phyloP scores from a whole-genome alignment of 169 alveolate species.

The Neospora caninum region DNA sequence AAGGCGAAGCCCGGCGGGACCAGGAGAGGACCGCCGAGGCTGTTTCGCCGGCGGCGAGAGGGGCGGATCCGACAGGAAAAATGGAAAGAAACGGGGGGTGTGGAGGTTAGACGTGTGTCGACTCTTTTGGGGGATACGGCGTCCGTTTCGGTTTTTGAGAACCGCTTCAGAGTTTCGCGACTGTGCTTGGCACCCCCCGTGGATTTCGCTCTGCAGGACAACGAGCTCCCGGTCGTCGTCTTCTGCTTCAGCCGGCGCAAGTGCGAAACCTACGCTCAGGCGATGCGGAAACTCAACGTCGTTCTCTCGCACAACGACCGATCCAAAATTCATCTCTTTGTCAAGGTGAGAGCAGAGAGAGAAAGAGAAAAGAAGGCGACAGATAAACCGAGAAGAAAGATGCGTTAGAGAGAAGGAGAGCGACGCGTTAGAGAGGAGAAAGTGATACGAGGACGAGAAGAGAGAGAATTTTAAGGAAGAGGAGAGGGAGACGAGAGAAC shows the following conservation, averaged over 20 bases:
- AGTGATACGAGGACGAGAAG: not conserved
- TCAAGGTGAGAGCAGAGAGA: slow-evolving; percentile 65
- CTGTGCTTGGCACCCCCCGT: not conserved
- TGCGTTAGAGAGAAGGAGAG: not conserved
- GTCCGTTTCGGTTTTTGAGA: too few relatives aligned
- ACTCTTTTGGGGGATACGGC: too few relatives aligned
- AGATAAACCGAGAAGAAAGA: not conserved
- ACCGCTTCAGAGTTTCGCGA: not conserved
- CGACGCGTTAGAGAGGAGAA: not conserved
- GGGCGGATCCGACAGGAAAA: too few relatives aligned
- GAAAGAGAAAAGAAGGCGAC: slow-evolving; percentile 29
- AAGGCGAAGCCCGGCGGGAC: too few relatives aligned
- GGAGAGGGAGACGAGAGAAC: too few relatives aligned
- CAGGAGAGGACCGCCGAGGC: too few relatives aligned
- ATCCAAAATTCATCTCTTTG: slow-evolving; percentile 68
- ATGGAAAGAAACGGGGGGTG: too few relatives aligned
- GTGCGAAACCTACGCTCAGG: slow-evolving; percentile 61
- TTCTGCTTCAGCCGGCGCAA: slow-evolving; percentile 61
- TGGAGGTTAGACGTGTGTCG: too few relatives aligned
- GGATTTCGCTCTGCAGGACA: slow-evolving; percentile 54
- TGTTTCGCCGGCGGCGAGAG: too few relatives aligned
- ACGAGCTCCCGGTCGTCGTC: slow-evolving; percentile 66
- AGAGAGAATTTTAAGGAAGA: not conserved
- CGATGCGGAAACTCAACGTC: slow-evolving; percentile 28
- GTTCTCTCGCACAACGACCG: slow-evolving; percentile 44